Conservation (phyloP, 352 stramenopile genomes). For the Phytophthora hibernalis region DNA sequence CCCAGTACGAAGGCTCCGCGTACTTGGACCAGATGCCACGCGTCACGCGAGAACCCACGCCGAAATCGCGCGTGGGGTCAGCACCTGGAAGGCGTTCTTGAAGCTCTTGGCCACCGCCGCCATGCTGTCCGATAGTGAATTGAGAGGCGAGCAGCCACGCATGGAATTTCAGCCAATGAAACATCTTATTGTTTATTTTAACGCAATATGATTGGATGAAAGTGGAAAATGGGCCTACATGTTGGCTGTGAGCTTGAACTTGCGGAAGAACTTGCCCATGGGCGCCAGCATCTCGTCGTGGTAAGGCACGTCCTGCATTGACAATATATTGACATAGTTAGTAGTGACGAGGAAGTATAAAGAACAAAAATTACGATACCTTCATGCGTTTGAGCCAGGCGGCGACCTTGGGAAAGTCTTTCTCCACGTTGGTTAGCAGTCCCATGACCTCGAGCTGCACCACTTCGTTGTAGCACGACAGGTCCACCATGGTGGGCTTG, state of each 20-base stretch:
- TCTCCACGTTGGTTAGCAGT: conserved; percentile 49
- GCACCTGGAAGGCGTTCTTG: conserved; percentile 79
- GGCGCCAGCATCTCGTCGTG: conserved; percentile 71
- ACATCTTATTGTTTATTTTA: conserved; percentile 8
- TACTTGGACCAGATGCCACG: conserved; percentile 81
- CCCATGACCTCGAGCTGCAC: conserved; percentile 79
- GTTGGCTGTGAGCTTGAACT: conserved; percentile 69
- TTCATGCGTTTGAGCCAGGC: conserved; percentile 83
- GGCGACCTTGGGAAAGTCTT: conserved; percentile 57
- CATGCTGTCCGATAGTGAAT: conserved; percentile 31
- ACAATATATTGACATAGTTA: conserved; percentile 1
- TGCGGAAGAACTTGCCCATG: conserved; percentile 75
- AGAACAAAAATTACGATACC: conserved; percentile 30
- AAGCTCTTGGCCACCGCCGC: conserved; percentile 48
- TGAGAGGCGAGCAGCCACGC: conserved; percentile 26
- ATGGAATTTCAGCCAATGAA: conserved; percentile 28
- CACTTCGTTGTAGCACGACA: conserved; percentile 86
- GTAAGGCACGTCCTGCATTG: conserved; percentile 52
- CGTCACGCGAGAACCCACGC: conserved; percentile 72
- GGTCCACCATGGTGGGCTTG: conserved; percentile 65
- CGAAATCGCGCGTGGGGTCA: conserved; percentile 77
- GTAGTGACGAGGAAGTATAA: background rate
- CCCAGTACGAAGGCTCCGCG: conserved; percentile 77
- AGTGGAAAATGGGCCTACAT: conserved; percentile 34
- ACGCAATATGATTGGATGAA: conserved; percentile 26